These are phyloP conservation scores for Aspergillus puulaauensis DNA, from an alignment of 2,329 filamentous ascomycete species.

Conservation along the genomic window DNA sequence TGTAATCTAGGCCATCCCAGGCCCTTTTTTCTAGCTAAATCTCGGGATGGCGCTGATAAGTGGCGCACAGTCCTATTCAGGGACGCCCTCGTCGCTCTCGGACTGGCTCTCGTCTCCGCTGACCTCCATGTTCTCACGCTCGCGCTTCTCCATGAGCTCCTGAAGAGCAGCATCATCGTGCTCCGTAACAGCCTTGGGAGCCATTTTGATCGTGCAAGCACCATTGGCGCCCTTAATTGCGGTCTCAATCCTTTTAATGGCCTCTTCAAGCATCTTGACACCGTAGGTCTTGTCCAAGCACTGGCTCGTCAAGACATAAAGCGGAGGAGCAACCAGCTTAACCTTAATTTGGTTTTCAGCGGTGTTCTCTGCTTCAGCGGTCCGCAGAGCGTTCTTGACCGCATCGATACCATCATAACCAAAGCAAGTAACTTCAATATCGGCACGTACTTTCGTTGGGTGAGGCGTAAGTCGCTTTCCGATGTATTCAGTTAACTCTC, in stretches of 20 bases:
- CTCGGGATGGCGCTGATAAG: neutral
- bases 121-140: conserved; percentile 96
- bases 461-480: conserved; percentile 95
- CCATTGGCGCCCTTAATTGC: conserved; percentile 79
- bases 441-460: conserved; percentile 97
- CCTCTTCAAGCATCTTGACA: conserved; percentile 80
- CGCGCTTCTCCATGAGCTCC: conserved; percentile 98
- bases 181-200: conserved; percentile 97
- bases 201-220: conserved; percentile 90
- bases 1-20: neutral
- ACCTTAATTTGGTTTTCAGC: conserved; percentile 94
- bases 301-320: conserved; percentile 94
- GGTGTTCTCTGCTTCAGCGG: conserved; percentile 90
- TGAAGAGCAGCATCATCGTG: conserved; percentile 96
- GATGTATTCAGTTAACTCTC: conserved; percentile 93
- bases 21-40: neutral
- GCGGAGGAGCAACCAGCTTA: conserved; percentile 92
- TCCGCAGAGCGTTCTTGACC: conserved; percentile 87
- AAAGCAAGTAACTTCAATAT: conserved; percentile 94
- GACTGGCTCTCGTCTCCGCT: conserved; percentile 96
- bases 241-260: conserved; percentile 80
- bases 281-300: conserved; percentile 90
- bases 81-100: conserved; percentile 87
- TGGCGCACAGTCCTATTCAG: conserved; percentile 41
- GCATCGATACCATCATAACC: conserved; percentile 98